Percentiles rank a stretch among this genome's conserved stretches.
phyloP scores from a whole-genome alignment of 108 stramenopile species.

The Cyclotella distinguenda region DNA sequence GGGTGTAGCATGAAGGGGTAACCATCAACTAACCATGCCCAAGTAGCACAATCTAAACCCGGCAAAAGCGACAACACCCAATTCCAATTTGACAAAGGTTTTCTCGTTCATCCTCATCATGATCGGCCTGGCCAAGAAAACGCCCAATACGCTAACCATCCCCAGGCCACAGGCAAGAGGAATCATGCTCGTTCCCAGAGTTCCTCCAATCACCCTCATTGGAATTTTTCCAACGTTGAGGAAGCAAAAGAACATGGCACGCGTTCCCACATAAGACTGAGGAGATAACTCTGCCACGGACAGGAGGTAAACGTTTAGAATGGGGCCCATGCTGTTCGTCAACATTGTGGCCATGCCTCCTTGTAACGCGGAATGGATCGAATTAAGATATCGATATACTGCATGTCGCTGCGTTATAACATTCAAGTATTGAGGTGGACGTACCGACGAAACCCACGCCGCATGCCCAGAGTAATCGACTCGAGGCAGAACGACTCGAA shows the following conservation, averaged over 20 bases:
- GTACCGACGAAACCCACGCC: conserved; percentile 48
- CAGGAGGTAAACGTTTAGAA: conserved; percentile 55
- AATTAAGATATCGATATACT: too few relatives aligned
- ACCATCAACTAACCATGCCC: conserved; percentile 20
- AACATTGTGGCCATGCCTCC: conserved; percentile 57
- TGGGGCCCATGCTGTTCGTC: conserved; percentile 61
- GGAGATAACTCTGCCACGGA: conserved; percentile 51
- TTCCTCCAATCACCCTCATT: conserved; percentile 50
- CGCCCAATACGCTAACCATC: conserved; percentile 43
- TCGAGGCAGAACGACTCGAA: not conserved
- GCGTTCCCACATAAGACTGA: conserved; percentile 53
- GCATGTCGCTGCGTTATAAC: too few relatives aligned
- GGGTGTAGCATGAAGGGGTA: too few relatives aligned
- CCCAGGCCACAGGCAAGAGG: conserved; percentile 44
- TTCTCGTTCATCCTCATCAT: conserved; percentile 52
- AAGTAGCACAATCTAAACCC: conserved; percentile 53
- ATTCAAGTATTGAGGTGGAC: too few relatives aligned
- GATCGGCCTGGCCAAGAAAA: conserved; percentile 57
- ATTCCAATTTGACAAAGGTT: conserved; percentile 50
- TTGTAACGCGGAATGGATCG: too few relatives aligned
- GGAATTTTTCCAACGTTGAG: conserved; percentile 52
- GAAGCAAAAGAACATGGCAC: conserved; percentile 65
- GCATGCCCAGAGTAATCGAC: conserved; percentile 40
- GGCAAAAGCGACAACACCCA: conserved; percentile 54
- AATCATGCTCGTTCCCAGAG: conserved; percentile 48